Evolutionary conservation across 805 yeast species (phyloP).

Genomic region (Ogataea ganodermae): DNA sequence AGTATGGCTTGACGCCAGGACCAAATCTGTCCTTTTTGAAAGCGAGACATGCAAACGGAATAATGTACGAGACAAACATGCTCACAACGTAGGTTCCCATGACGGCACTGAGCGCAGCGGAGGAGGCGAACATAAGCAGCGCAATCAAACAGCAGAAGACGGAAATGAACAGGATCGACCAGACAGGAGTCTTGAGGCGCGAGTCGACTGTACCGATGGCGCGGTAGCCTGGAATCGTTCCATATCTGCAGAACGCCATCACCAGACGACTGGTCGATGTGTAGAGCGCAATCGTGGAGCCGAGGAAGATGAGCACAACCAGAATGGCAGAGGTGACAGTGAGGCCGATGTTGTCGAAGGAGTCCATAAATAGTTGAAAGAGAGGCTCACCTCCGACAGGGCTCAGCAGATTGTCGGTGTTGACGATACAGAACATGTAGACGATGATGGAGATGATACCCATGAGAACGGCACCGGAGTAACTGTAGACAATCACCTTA

Average conservation of each 20-base stretch:
- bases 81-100: slow-evolving; percentile 2
- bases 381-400: slow-evolving; percentile 6
- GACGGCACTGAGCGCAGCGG: slow-evolving; percentile 3
- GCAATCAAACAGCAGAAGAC: slow-evolving; percentile 1
- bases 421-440: slow-evolving; percentile 8
- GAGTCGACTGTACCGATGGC: neutral
- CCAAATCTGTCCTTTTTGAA: slow-evolving; percentile 5
- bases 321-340: neutral
- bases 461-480: slow-evolving; percentile 3
- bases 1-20: slow-evolving; percentile 2
- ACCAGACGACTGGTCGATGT: slow-evolving; percentile 2
- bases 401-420: slow-evolving; percentile 1
- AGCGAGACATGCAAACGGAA: neutral
- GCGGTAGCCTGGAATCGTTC: slow-evolving; percentile 2
- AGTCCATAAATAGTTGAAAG: slow-evolving; percentile 2
- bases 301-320: neutral
- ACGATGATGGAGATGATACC: slow-evolving; percentile 2
- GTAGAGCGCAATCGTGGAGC: slow-evolving; percentile 1
- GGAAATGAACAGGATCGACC: neutral
- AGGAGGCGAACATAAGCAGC: slow-evolving; percentile 5
- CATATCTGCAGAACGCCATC: slow-evolving; percentile 1
- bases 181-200: slow-evolving; percentile 1
- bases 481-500: slow-evolving; percentile 4
- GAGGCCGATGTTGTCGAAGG: slow-evolving; percentile 1
- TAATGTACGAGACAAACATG: slow-evolving; percentile 1